phyloP scores from a whole-genome alignment of 108 stramenopile genomes.

The Conticribra weissflogii region DNA sequence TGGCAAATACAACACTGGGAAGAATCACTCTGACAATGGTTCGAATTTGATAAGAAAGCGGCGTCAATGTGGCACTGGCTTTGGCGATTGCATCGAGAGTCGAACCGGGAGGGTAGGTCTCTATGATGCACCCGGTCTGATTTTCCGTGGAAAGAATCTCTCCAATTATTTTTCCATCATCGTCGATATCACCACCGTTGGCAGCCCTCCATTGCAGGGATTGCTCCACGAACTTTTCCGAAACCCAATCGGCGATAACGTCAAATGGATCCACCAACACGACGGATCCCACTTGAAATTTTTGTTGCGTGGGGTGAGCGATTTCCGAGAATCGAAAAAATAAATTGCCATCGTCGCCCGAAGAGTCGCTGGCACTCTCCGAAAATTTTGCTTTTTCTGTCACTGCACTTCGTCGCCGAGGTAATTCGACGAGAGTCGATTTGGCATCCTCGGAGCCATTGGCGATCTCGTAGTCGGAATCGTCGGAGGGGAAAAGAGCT shows the following conservation, averaged over 20 bases:
- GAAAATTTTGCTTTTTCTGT: too few species aligned
- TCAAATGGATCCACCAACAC: constrained; percentile 35
- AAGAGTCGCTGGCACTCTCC: too few species aligned
- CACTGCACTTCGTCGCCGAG: too few species aligned
- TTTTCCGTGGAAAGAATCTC: neutral
- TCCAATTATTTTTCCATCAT: neutral
- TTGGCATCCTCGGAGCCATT: neutral
- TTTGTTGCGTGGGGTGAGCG: constrained; percentile 16
- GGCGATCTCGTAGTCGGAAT: neutral
- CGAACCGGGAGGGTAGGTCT: constrained; percentile 49
- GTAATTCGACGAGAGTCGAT: too few species aligned
- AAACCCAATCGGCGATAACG: constrained; percentile 43
- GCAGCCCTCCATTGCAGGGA: constrained; percentile 24
- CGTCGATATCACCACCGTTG: neutral
- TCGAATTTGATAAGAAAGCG: constrained; percentile 49
- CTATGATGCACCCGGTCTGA: constrained; percentile 15
- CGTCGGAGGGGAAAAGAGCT: neutral
- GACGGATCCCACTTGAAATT: constrained; percentile 8
- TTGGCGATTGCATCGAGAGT: constrained; percentile 24
- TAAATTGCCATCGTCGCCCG: neutral
- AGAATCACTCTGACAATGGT: constrained; percentile 41
- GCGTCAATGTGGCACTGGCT: constrained; percentile 27
- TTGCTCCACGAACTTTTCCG: constrained; percentile 28
- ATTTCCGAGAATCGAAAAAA: neutral
- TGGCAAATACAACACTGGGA: constrained; percentile 29